These are phyloP conservation scores for Deuterostichococcus epilithicus DNA, from an alignment of 139 green algal genomes.

Conservation along the genomic window DNA sequence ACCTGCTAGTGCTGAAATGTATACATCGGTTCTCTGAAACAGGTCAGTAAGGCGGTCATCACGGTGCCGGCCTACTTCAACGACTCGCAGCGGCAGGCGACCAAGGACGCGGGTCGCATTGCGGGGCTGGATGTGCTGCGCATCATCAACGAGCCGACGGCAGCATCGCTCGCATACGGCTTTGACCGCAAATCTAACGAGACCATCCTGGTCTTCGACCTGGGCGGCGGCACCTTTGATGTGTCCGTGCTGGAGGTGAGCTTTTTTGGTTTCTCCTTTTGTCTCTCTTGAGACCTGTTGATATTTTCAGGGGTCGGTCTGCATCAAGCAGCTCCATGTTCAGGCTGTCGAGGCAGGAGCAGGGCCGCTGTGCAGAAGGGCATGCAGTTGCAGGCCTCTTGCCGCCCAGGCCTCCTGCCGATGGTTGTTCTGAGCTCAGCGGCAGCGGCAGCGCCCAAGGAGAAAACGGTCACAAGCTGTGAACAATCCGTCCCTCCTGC, in stretches of 20 bases:
- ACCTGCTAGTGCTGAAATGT: neutral
- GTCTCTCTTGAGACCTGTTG: conserved; percentile 2
- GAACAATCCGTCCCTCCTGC: conserved; percentile 17
- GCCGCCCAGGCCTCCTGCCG: neutral
- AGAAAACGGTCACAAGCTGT: neutral
- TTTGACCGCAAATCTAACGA: conserved; percentile 98
- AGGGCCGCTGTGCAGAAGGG: neutral
- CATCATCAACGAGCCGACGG: conserved; percentile 99
- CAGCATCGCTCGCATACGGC: conserved; percentile 96
- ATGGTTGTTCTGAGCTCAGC: neutral
- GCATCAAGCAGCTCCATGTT: no score
- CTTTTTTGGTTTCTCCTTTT: no score
- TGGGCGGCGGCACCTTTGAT: conserved; percentile 99
- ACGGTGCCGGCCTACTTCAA: conserved; percentile 99
- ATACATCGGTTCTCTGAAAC: neutral
- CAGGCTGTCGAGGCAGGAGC: no score
- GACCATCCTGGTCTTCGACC: conserved; percentile 99
- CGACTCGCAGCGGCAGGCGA: conserved; percentile 93
- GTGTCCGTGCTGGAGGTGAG: conserved; percentile 88
- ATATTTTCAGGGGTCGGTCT: no score
- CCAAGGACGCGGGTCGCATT: conserved; percentile 90
- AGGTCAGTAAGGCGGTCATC: conserved; percentile 92
- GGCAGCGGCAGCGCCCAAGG: neutral
- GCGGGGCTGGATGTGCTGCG: conserved; percentile 96
- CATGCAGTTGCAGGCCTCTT: neutral